Conservation (phyloP, 345 rosid genomes). For the Eutrema heterophyllum region DNA sequence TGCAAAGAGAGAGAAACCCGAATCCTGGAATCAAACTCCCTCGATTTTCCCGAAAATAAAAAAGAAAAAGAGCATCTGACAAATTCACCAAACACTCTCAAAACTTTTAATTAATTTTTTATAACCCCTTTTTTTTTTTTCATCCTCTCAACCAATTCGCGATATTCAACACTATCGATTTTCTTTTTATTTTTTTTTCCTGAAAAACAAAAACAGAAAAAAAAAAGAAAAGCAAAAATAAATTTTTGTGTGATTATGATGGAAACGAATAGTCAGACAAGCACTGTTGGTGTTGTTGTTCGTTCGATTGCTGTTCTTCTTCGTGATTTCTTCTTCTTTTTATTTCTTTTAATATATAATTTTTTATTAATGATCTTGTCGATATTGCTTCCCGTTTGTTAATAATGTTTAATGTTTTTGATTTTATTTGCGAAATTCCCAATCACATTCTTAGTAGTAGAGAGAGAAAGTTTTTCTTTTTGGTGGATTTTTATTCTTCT, state of each 20-base stretch:
- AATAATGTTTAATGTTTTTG: slow-evolving; percentile 25
- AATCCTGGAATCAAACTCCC: slow-evolving; percentile 30
- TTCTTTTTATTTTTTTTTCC: too few species aligned
- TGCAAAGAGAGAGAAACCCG: slow-evolving; percentile 21
- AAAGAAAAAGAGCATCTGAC: slow-evolving; percentile 38
- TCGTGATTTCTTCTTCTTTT: slow-evolving; percentile 22
- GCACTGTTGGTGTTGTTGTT: slow-evolving; percentile 28
- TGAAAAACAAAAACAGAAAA: neutral
- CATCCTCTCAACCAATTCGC: neutral
- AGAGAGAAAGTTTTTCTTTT: slow-evolving; percentile 34
- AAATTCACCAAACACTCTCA: slow-evolving; percentile 34
- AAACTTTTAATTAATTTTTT: neutral
- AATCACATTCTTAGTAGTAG: slow-evolving; percentile 42
- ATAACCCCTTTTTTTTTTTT: neutral
- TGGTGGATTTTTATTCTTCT: slow-evolving; percentile 34
- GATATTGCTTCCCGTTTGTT: slow-evolving; percentile 8
- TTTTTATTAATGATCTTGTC: slow-evolving; percentile 36
- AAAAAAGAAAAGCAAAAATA: neutral
- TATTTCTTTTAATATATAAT: slow-evolving; percentile 16
- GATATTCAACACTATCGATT: neutral
- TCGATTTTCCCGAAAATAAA: slow-evolving; percentile 25
- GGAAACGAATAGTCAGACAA: slow-evolving; percentile 32
- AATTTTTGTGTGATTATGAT: slow-evolving; percentile 6
- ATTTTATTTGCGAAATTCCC: slow-evolving; percentile 41
- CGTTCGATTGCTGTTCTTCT: slow-evolving; percentile 33